Base-by-base conservation (phyloP, 73 alveolate species). In the Paramecium sexaurelia region DNA sequence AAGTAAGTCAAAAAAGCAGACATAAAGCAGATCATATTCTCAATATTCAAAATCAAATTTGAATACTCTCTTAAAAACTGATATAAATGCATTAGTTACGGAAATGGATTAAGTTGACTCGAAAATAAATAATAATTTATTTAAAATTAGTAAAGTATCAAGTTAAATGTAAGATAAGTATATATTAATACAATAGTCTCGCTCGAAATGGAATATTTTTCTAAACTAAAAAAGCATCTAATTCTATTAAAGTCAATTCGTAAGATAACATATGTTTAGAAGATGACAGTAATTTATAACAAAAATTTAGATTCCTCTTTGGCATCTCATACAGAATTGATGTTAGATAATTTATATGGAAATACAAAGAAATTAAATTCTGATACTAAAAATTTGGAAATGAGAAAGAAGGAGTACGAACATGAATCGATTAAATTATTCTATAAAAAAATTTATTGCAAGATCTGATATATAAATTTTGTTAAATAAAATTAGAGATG, bases 361-460 rank as follows among this genome's bases (percentile, higher is more conserved):
- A 19, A 71, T 22, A 71, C 86, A 11, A 19, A 71, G 6, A 27
- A 32, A 71, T 10, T 71, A 17, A 71, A 71, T 27, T 36, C 37
- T 7, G 56, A 71, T 37, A 36, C 55, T 36, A 71, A 71, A 36
- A 35, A 71, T 35, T 71, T 35, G 11, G 86, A 37, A 32, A 9
- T 27, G 32, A 71, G 43, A 40, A 71, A 71, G 43, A 71, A 36
- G 13, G 83, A 71, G 26, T 71, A 71, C 17, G 19, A 78, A 22
- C 27, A 40, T 7, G 68, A 78, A 27, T 39, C 90, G 19, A 78
- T 78, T 22, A 78, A 78, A 78, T 22, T 78, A 33, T 78, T 78
- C 55, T 78, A 78, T 78, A 41, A 43, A 78, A 78, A 78, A 43
- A 41, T 78, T 41, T 78, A 40, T 78, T 45, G 90, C 55, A 39